Evolutionary conservation across 2,329 filamentous ascomycete genomes (phyloP), one percentile per base, ranked within the genome.

Genomic region (Neodidymelliopsis sp.): DNA sequence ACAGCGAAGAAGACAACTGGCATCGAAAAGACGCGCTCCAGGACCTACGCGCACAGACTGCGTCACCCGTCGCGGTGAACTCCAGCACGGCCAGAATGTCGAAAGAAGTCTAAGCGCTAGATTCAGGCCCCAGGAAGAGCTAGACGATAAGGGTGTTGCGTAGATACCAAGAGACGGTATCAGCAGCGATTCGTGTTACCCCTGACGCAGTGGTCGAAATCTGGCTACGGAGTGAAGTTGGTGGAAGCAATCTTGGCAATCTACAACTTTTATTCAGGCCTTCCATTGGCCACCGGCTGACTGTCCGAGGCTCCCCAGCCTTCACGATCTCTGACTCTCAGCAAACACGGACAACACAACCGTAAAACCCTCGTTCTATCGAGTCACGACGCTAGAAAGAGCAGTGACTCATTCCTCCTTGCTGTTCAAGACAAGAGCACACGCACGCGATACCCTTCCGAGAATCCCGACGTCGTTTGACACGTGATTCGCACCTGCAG

Each of bases 401-500:
- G 13, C 6, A 5, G 35, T 39, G 46, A 29, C 33, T 38, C 34
- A 39, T 22, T 16, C 15, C 4, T 15, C 13, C 12, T 24, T 33
- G 13, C 12, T 13, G 13, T 13, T 25, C 8, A 8, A 38, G 34
- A 9, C 23, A 20, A 20, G 7, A 28, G 34, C 23, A 22, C 28
- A 30, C 19, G 42, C 53, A 33, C 48, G 51, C 46, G 49, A 34
- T 30, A 38, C 41, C 27, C 6, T 49, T 19, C 51, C 53, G 56
- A 47, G 18, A 35, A 15, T 7, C 40, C 49, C 51, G 41, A 25
- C 4, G 8, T 25, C 18, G 5, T 11, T 24, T 6, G 19, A 24
- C 56, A 60, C 59, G 53, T 65, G 57, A 59, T 54, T 34, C 52
- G 20, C 39, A 49, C 54, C 46, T 57, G 56, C 56, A 41, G 35